phyloP scores from a whole-genome alignment of 129 eudicot genomes.

The Centella asiatica region DNA sequence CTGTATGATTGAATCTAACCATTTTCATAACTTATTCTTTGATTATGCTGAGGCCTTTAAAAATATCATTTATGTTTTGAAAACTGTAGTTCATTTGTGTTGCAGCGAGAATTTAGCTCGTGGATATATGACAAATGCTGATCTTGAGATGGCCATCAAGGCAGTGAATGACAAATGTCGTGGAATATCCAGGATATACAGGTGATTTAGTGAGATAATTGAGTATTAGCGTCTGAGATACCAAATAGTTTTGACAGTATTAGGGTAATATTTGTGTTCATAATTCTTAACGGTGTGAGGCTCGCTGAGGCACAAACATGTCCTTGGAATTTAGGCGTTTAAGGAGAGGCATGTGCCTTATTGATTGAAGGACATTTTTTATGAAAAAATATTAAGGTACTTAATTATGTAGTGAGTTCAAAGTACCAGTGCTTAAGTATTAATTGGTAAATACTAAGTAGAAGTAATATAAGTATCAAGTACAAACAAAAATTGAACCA shows the following conservation, averaged over 20 bases:
- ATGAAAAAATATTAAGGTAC: too few relatives aligned
- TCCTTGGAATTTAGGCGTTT: too few relatives aligned
- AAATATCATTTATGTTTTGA: conserved; percentile 13
- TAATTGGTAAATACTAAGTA: too few relatives aligned
- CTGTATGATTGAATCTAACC: conserved; percentile 36
- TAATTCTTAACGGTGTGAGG: too few relatives aligned
- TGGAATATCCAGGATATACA: conserved; percentile 77
- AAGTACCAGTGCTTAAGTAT: too few relatives aligned
- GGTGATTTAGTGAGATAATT: conserved; percentile 34
- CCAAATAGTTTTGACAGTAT: not conserved
- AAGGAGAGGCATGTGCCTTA: too few relatives aligned
- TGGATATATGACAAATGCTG: conserved; percentile 87
- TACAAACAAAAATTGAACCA: too few relatives aligned
- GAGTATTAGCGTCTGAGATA: not conserved
- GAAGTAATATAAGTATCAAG: too few relatives aligned
- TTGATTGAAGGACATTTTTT: too few relatives aligned
- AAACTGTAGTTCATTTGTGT: not conserved
- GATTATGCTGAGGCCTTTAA: not conserved
- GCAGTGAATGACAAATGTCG: conserved; percentile 69
- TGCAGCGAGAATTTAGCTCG: conserved; percentile 60
- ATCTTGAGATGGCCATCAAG: conserved; percentile 78
- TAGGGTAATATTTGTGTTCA: too few relatives aligned
- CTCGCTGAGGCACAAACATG: too few relatives aligned
- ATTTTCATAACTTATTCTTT: conserved; percentile 6
- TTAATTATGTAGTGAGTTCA: too few relatives aligned